A percentile compares a stretch with the other conserved stretches of the same genome.
phyloP scores from a whole-genome alignment of 805 yeast species.

The Brettanomyces nanus region DNA sequence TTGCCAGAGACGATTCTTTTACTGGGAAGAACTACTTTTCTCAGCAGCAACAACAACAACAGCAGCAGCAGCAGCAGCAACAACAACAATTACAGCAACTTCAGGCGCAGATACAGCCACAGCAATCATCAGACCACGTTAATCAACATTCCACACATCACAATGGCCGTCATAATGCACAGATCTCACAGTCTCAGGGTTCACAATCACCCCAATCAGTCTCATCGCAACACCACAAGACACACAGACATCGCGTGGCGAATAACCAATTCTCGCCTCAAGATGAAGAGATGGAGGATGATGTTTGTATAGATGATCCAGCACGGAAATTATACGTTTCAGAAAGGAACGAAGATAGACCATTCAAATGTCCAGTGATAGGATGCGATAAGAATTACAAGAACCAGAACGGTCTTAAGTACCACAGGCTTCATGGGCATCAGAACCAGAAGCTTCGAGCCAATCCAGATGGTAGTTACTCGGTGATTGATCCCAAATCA shows the following conservation, averaged over 20 bases:
- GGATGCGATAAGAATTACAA: constrained; percentile 97
- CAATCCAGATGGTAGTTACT: constrained; percentile 87
- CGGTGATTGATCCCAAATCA: constrained; percentile 85
- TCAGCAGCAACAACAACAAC: constrained; percentile 3
- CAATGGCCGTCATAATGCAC: not conserved
- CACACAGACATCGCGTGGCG: constrained; percentile 9
- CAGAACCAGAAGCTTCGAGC: constrained; percentile 88
- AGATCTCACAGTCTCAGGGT: constrained; percentile 2
- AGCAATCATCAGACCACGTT: constrained; percentile 12
- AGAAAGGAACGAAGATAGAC: constrained; percentile 88
- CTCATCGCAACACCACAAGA: constrained; percentile 4
- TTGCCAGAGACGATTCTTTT: not conserved
- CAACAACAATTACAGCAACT: constrained; percentile 4
- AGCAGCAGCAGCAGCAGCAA: constrained; percentile 9
- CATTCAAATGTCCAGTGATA: constrained; percentile 94
- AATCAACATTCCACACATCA: not conserved
- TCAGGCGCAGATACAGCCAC: constrained; percentile 10
- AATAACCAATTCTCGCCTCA: not conserved
- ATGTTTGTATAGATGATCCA: constrained; percentile 88
- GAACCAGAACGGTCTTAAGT: constrained; percentile 94
- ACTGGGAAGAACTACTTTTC: not conserved
- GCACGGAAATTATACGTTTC: constrained; percentile 89
- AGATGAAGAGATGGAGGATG: constrained; percentile 28
- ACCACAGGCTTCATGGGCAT: constrained; percentile 93
- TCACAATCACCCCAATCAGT: constrained; percentile 5